Conservation (phyloP, 306 rosid species). For the Gastrolobium bilobum region DNA sequence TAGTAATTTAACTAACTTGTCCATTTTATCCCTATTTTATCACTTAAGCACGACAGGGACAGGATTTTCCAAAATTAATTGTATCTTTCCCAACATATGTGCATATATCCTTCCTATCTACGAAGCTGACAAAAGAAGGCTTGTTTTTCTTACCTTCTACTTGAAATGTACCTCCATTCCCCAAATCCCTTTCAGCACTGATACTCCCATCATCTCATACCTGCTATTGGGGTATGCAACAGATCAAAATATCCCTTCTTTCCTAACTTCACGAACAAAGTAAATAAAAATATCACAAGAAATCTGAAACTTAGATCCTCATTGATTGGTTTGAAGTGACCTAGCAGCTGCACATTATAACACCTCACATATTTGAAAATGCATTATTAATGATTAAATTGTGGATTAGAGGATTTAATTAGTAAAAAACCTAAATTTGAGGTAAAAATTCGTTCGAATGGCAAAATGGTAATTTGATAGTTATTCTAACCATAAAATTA, state of each 20-base stretch:
- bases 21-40: too few relatives aligned
- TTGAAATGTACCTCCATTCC: slow-evolving; percentile 41
- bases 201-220: background rate
- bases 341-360: slow-evolving; percentile 44
- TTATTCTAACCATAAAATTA: too few relatives aligned
- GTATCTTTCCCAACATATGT: background rate
- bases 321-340: slow-evolving; percentile 41
- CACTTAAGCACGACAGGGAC: too few relatives aligned
- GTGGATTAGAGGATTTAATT: too few relatives aligned
- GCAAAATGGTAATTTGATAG: too few relatives aligned
- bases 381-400: too few relatives aligned
- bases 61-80: background rate
- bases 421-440: too few relatives aligned
- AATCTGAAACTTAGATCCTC: slow-evolving; percentile 44
- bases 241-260: slow-evolving; percentile 21
- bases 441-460: too few relatives aligned
- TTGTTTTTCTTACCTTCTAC: slow-evolving; percentile 8
- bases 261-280: background rate
- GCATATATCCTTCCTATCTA: slow-evolving; percentile 21
- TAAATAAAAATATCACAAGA: slow-evolving; percentile 46
- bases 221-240: background rate
- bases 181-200: slow-evolving; percentile 35
- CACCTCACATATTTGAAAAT: too few relatives aligned
- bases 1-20: too few relatives aligned
- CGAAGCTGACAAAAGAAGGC: slow-evolving; percentile 1